Base-by-base conservation (phyloP, 768 basidiomycete genomes). In the Pulveroboletus frians region DNA sequence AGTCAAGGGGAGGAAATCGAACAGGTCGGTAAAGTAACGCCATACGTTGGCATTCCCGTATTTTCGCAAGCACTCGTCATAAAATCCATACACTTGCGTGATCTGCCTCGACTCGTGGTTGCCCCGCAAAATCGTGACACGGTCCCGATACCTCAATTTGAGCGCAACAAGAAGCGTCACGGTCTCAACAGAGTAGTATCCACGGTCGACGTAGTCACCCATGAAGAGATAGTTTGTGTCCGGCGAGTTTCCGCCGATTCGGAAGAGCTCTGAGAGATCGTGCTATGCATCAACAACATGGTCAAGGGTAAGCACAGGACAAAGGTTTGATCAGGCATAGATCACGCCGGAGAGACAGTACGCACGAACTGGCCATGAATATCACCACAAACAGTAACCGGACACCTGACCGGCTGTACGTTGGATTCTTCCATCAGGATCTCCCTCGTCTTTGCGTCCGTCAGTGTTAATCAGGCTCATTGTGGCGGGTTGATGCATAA, bases 161-260 rank as follows among this genome's bases (percentile, higher is more conserved):
- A 98, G 79, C 17, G 96, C 92, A 53, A 99, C 93, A 43, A 99
- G 87, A 8, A 98, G 78, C 11, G 94, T 96, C 59, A 99, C 94
- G 1, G 96, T 99, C 73, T 99, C 96, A 49, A 99, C 95, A 17
- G 93, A 96, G 73, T 97, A 98, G 77, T 97, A 99, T 17, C 95
- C 95, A 64, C 94, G 84, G 75, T 97, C 96, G 61, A 98, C 96
- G 67, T 97, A 99, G 76, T 99, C 96, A 26, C 96, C 96, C 96
- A 99, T 99, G 77, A 98, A 99, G 62, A 99, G 87, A 71, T 99
- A 99, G 73, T 97, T 99, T 57, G 96, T 99, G 71, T 96, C 93
- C 38, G 96, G 96, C 13, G 92, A 95, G 73, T 96, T 95, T 43
- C 96, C 96, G 46, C 96, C 96, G 66, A 98, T 97, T 47, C 94